A percentile compares a stretch with the other conserved stretches of the same genome.
These are phyloP conservation scores for Russula virescens DNA, from an alignment of 768 basidiomycete species.

Conservation along the genomic window DNA sequence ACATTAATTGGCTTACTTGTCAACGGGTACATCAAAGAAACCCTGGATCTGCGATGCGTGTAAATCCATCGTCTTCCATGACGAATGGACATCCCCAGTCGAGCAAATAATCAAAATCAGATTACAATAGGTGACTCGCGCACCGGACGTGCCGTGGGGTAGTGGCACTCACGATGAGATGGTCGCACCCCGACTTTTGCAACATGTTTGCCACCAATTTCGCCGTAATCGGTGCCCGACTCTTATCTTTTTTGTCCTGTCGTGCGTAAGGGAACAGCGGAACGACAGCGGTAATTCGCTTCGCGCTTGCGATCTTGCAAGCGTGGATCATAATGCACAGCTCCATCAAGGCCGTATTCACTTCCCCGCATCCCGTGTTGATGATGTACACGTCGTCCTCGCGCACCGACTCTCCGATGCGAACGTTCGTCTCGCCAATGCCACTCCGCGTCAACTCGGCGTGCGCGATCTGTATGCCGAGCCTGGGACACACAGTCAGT, in stretches of 20 bases:
- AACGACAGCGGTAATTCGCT: slow-evolving; percentile 96
- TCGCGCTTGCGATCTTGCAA: slow-evolving; percentile 98
- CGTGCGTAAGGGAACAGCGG: slow-evolving; percentile 96
- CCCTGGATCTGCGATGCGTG: slow-evolving; percentile 99
- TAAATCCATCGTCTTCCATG: slow-evolving; percentile 98
- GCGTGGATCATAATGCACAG: slow-evolving; percentile 99
- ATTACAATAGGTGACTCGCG: not conserved
- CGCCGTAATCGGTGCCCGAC: slow-evolving; percentile 93
- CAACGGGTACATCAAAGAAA: slow-evolving; percentile 99
- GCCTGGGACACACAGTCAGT: slow-evolving; percentile 44
- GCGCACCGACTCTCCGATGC: slow-evolving; percentile 91
- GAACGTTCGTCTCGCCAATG: slow-evolving; percentile 87
- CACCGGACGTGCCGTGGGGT: not conserved
- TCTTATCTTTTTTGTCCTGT: slow-evolving; percentile 99
- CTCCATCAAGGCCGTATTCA: slow-evolving; percentile 97
- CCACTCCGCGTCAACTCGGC: slow-evolving; percentile 85
- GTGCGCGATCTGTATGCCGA: slow-evolving; percentile 83
- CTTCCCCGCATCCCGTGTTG: slow-evolving; percentile 80
- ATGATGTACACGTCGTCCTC: slow-evolving; percentile 99
- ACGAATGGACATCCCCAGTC: slow-evolving; percentile 2
- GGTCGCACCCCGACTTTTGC: slow-evolving; percentile 87
- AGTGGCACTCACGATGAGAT: slow-evolving; percentile 75
- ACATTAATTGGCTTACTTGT: slow-evolving; percentile 69
- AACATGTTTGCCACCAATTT: slow-evolving; percentile 99
- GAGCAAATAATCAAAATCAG: not conserved